These are phyloP conservation scores for Cytospora leucostoma DNA, from an alignment of 2,329 filamentous ascomycete species.

Conservation along the genomic window DNA sequence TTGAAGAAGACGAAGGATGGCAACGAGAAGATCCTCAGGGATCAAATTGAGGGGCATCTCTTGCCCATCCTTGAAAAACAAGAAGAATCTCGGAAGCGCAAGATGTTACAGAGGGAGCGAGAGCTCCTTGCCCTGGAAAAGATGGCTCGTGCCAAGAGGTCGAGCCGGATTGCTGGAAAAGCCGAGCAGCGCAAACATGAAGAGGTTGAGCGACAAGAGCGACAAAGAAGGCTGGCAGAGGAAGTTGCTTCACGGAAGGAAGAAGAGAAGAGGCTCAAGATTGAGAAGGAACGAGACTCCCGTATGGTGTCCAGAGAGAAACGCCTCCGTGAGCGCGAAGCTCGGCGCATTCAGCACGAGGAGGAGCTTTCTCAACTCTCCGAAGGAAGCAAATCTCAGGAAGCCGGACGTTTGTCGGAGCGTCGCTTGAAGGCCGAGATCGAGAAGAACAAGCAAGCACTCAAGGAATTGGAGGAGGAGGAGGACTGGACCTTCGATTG, in stretches of 20 bases:
- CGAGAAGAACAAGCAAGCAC: conserved; percentile 73
- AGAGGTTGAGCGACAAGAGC: conserved; percentile 69
- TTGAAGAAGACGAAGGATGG: conserved; percentile 77
- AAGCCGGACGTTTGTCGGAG: conserved; percentile 68
- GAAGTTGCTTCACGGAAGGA: conserved; percentile 67
- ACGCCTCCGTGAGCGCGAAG: conserved; percentile 81
- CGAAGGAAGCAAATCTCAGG: conserved; percentile 67
- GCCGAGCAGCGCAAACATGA: conserved; percentile 76
- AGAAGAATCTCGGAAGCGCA: conserved; percentile 71
- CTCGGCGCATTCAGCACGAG: conserved; percentile 79
- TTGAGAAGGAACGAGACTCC: conserved; percentile 74
- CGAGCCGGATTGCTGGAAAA: conserved; percentile 82
- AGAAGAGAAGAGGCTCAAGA: conserved; percentile 58
- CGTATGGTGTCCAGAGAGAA: conserved; percentile 83
- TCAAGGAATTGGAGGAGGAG: conserved; percentile 68
- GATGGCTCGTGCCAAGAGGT: conserved; percentile 90
- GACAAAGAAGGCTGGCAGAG: conserved; percentile 65
- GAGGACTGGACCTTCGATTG: conserved; percentile 96
- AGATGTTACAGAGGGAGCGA: conserved; percentile 68
- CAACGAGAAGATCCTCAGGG: conserved; percentile 79
- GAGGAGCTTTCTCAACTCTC: conserved; percentile 80
- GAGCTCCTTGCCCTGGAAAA: conserved; percentile 82
- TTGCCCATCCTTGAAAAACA: conserved; percentile 82
- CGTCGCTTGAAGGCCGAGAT: conserved; percentile 81
- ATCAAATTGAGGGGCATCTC: conserved; percentile 73